A percentile compares a stretch with the other conserved stretches of the same genome.
Conservation (phyloP, 768 basidiomycete species). For the Leucocoprinus sp. region DNA sequence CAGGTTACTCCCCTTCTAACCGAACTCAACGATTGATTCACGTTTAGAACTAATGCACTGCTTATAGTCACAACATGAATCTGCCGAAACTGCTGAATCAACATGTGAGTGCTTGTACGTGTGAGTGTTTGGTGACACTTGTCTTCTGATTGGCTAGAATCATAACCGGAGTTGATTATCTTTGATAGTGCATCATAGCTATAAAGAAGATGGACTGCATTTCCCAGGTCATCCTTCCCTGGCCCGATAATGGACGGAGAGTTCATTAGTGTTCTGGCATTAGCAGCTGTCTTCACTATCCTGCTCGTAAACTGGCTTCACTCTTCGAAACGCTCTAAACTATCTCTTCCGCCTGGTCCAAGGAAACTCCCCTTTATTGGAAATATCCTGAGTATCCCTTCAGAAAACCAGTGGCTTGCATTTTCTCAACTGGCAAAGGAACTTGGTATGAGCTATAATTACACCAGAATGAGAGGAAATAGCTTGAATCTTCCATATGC, state of each 20-base stretch:
- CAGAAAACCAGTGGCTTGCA: slow-evolving; percentile 30
- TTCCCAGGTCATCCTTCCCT: too few species aligned
- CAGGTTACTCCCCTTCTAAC: too few species aligned
- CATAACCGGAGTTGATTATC: too few species aligned
- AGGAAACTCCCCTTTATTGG: slow-evolving; percentile 34
- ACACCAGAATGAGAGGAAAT: not conserved
- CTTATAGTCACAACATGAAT: too few species aligned
- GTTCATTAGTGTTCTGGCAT: not conserved
- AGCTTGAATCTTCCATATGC: not conserved
- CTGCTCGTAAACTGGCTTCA: not conserved
- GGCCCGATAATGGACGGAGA: not conserved
- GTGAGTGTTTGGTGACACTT: too few species aligned
- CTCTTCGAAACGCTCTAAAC: slow-evolving; percentile 11
- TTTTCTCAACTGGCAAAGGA: slow-evolving; percentile 32
- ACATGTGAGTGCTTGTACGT: too few species aligned
- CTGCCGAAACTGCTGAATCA: too few species aligned
- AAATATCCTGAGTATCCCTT: slow-evolving; percentile 35
- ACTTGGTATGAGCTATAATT: slow-evolving; percentile 22
- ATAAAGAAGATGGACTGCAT: too few species aligned
- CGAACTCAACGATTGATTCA: too few species aligned
- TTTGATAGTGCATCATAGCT: too few species aligned
- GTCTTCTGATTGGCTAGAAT: too few species aligned
- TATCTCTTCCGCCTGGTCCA: slow-evolving; percentile 32
- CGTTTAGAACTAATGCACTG: too few species aligned
- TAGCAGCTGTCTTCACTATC: not conserved